Base-by-base conservation (phyloP, 768 basidiomycete genomes). In the Plicaturopsis crispa region DNA sequence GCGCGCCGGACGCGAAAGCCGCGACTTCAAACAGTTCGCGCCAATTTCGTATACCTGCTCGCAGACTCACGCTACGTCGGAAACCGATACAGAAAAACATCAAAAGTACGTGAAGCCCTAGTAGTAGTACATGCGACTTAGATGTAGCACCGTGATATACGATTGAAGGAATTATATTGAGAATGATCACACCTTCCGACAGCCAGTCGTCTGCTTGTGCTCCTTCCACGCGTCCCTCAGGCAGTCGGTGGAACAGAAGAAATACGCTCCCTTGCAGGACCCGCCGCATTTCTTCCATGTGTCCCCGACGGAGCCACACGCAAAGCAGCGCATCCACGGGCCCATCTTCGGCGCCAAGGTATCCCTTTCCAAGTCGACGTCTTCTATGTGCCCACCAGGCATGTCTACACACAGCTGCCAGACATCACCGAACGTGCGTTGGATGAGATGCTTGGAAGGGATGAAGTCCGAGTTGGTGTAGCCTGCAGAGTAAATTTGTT, bases 231-330 rank as follows among this genome's bases (percentile, higher is more conserved):
- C 26, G 10, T 28, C 50, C 23, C 52, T 55, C 31, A 44, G 42
- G 34, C 57, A 60, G 1, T 52, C 49, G 1, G 47, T n/a, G 34
- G 49, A 46, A 41, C 57, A 61, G 43, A 60, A 58, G 35, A 54
- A 55, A 0, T 46, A 56, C 4, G 46, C 41, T 0, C 58, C 54
- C 5, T 51, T 46, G 43, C 56, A 60, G 1, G 49, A 38, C 11
- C 63, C 64, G 31, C 61, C 59, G 38, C 68, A 68, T 38, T 61
- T 65, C 49, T 58, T 62, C 61, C 62, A 66, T 1, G 43, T 45
- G 0, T 62, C 64, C n/a, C 56, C 53, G 26, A 48, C 52, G n/a
- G n/a, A n/a, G 11, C 61, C 64, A 45, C 67, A 67, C 6, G 40
- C 47, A 37, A 66, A 67, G 40, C 65, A 69, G 11, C 60, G 39